Evolutionary conservation across 2,329 filamentous ascomycete species (phyloP), one percentile per base, ranked within the genome.

Genomic region (Fusarium pininemorale): DNA sequence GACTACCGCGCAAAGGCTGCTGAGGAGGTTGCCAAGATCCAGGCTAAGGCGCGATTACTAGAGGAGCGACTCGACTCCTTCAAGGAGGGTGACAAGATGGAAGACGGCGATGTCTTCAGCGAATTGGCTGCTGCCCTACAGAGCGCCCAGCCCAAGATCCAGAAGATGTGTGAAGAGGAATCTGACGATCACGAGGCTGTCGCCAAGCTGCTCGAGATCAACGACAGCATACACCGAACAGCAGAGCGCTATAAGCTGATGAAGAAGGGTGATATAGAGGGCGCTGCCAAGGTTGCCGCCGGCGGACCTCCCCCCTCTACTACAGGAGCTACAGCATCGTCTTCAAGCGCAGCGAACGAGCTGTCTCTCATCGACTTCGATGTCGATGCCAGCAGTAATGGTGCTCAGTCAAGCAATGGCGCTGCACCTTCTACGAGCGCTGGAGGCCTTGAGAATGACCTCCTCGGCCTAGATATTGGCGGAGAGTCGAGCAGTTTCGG

Each of bases 101-200:
- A 83, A 26, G 90, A 92, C 24, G 89, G 90, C 18, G 90, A 92
- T 69, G 90, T 92, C 26, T 92, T 90, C 75, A 89, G 95, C 86
- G 96, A 99, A 86, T 88, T 99, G 61, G 95, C 95, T 10, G 92
- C 93, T 73, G 91, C 96, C 15, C 87, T 99, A 51, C 94, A 94
- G 81, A 98, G 93, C 80, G 96, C 96, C 6, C 96, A 99, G 79
- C 96, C 96, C 14, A 99, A 99, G 85, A 98, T 99, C 74, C 96
- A 98, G 81, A 98, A 94, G 84, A 99, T 99, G 96, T 98, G 96
- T 80, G 96, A 98, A 83, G 96, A 99, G 83, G 96, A 99, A 80
- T 98, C 95, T 16, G 96, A 98, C 70, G 96, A 99, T 80, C 92
- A 95, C 70, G 96, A 98, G 84, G 96, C 96, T 10, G 96, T 99